Evolutionary conservation across 805 yeast species (phyloP), one percentile per base, ranked within the genome.

Genomic region (Cyberlindnera euphorbiae): DNA sequence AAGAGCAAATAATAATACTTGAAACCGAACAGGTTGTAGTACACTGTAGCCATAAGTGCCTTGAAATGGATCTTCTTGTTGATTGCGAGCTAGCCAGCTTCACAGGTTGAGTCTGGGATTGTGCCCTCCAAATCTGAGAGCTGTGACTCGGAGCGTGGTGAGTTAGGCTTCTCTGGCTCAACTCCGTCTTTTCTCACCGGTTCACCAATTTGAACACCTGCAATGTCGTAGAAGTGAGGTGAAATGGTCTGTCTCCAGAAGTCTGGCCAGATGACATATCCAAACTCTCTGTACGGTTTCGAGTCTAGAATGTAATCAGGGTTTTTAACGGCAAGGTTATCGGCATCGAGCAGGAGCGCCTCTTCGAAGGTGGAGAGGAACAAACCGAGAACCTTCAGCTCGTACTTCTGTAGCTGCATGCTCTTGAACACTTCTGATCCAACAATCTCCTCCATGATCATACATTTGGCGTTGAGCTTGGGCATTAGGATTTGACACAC

Each of bases 21-120:
- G 13, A 86, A 86, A 0, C 93, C 93, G 56, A 63, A 63, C 10
- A 78, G 60, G 51, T 82, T 82, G 55, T 82, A 82, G 56, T 80
- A 82, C 27, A 78, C 64, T 6, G 82, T 66, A 28, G 82, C 61
- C 18, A 82, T 50, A 29, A 82, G 57, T 0, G 86, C 74, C 41
- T 67, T 73, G 44, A 76, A 55, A 53, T 81, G 89, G 4, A 66
- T 56, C 10, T 68, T 60, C 45, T 79, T 82, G 56, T 81, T 77
- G 17, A 82, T 67, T 47, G 82, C 53, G 17, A 82, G 54, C 62
- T 79, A 81, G 12, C 89, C 93, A 2, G 87, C 75, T 60, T 82
- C 90, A 6, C 80, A 71, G 8, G 84, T 66, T 5, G 84, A 82
- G 50, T 81, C 79, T 3, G 87, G 86, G 30, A 82, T 53, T 0